Evolutionary conservation across 1,284 basidiomycete genomes (phyloP).

Genomic region (Polyporus tsugae): DNA sequence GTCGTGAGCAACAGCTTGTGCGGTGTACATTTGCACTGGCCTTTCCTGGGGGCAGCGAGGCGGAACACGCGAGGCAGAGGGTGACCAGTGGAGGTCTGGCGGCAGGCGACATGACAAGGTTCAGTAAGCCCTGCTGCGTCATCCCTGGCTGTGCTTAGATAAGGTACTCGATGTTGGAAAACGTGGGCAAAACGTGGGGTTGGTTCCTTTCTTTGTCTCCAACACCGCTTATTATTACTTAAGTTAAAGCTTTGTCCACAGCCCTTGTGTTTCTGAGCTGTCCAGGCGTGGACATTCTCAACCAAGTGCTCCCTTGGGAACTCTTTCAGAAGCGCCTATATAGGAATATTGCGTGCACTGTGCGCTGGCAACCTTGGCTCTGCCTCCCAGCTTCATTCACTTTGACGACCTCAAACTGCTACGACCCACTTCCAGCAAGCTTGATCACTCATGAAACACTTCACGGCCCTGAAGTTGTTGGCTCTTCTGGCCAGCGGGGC

Average conservation of each 20-base stretch:
- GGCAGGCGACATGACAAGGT: constrained; percentile 19
- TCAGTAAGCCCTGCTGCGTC: background rate
- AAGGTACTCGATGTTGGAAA: constrained; percentile 14
- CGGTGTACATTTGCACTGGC: constrained; percentile 43
- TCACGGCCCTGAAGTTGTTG: constrained; percentile 4
- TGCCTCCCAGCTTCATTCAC: background rate
- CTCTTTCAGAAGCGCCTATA: background rate
- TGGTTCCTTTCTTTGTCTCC: constrained; percentile 18
- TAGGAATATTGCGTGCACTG: background rate
- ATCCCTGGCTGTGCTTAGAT: constrained; percentile 26
- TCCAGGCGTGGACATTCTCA: background rate
- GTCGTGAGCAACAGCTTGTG: constrained; percentile 65
- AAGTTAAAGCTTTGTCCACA: constrained; percentile 18
- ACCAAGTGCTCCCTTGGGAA: too few species aligned
- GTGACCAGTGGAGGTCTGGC: constrained; percentile 12
- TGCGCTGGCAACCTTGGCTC: constrained; percentile 3
- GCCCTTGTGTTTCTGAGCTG: constrained; percentile 21
- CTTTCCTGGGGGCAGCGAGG: constrained; percentile 56
- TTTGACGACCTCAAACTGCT: background rate
- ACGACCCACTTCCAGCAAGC: background rate
- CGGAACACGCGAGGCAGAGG: constrained; percentile 73
- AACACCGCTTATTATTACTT: too few species aligned
- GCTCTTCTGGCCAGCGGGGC: background rate
- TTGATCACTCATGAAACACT: background rate
- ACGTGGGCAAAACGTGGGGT: constrained; percentile 13